A percentile compares a stretch with the other conserved stretches of the same genome.
These are phyloP conservation scores for Botryotinia globosa DNA, from an alignment of 2,329 filamentous ascomycete species.

Conservation along the genomic window DNA sequence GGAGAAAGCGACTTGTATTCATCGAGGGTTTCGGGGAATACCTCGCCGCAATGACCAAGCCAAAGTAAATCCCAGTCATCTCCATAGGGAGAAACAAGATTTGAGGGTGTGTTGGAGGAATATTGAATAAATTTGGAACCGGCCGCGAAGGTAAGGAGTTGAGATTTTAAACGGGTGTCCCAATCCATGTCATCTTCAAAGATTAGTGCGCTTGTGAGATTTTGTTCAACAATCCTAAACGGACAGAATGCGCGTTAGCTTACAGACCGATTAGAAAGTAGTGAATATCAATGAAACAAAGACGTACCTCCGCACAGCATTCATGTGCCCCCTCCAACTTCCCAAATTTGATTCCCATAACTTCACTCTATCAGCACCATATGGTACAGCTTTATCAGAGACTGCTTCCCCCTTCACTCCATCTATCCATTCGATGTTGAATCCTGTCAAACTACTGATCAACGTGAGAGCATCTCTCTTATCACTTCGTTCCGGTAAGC, in stretches of 20 bases:
- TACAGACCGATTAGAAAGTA: rapidly evolving
- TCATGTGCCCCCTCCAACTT: constrained; percentile 44
- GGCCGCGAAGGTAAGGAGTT: constrained; percentile 35
- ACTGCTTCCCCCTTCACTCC: constrained; percentile 44
- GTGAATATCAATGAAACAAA: rapidly evolving
- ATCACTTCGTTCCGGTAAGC: constrained; percentile 47
- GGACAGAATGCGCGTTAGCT: neutral
- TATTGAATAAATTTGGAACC: constrained; percentile 19
- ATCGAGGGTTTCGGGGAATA: constrained; percentile 23
- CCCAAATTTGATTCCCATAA: constrained; percentile 41
- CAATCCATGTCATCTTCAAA: constrained; percentile 48
- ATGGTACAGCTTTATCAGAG: constrained; percentile 44
- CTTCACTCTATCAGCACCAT: constrained; percentile 10
- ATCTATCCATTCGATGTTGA: constrained; percentile 46
- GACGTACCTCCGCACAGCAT: constrained; percentile 37
- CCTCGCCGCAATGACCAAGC: constrained; percentile 41
- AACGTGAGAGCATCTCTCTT: constrained; percentile 49
- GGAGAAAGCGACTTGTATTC: neutral
- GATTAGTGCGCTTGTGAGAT: constrained; percentile 42
- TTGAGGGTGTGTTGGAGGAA: neutral
- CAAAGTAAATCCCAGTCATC: constrained; percentile 41
- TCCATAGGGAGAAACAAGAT: constrained; percentile 32
- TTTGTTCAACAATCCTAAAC: constrained; percentile 37
- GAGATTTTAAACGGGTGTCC: constrained; percentile 42
- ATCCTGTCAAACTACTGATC: constrained; percentile 42